Conservation (phyloP, 306 rosid genomes). For the Psophocarpus tetragonolobus region DNA sequence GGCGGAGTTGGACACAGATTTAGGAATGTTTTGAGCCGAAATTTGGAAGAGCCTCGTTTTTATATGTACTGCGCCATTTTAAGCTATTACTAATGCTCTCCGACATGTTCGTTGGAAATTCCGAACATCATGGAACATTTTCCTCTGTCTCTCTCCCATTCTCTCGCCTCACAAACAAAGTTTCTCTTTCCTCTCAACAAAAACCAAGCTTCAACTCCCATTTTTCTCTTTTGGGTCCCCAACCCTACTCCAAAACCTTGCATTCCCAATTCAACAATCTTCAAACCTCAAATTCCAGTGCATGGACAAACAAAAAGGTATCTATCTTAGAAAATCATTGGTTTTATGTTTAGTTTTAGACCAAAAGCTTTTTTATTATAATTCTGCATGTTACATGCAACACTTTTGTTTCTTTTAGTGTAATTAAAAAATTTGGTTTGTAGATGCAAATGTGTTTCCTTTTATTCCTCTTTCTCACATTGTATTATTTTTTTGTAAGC, state of each 20-base stretch:
- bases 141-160: conserved; percentile 41
- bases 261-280: conserved; percentile 23
- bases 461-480: conserved; percentile 1
- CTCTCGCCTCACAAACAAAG: conserved; percentile 48
- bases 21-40: neutral
- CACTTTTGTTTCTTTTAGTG: neutral
- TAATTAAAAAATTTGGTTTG: neutral
- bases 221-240: conserved; percentile 44
- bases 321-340: conserved; percentile 21
- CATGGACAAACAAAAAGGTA: conserved; percentile 43
- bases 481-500: no score
- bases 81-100: conserved; percentile 31
- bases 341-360: neutral
- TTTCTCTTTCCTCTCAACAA: conserved; percentile 25
- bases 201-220: conserved; percentile 44
- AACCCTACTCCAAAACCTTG: conserved; percentile 34
- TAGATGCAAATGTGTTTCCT: neutral
- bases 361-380: neutral
- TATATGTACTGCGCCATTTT: conserved; percentile 55
- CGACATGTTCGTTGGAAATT: conserved; percentile 45
- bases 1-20: neutral
- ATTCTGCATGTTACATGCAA: neutral
- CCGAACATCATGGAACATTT: conserved; percentile 60
- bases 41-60: conserved; percentile 23
- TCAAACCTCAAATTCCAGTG: conserved; percentile 12